Evolutionary conservation across 139 green algal species (phyloP).

Genomic region (Desmodesmus armatus): DNA sequence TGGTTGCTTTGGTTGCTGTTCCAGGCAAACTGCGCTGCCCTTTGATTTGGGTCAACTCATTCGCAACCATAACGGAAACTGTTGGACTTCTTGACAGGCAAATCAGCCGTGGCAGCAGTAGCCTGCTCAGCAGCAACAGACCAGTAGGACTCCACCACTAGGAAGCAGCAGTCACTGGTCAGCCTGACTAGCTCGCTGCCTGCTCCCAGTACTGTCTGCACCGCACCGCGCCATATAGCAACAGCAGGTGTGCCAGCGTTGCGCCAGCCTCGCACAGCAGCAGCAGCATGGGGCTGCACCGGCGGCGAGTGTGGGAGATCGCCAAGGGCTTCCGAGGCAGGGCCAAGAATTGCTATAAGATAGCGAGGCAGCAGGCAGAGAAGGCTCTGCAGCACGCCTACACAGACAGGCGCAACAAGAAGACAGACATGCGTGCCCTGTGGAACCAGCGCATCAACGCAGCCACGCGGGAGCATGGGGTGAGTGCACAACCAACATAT

Average conservation of each 20-base stretch:
- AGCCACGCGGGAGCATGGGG: conserved; percentile 86
- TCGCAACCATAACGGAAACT: no score
- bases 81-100: no score
- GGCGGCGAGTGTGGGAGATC: conserved; percentile 78
- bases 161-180: background rate
- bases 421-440: conserved; percentile 87
- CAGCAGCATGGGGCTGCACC: conserved; percentile 27
- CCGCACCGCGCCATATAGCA: background rate
- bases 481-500: no score
- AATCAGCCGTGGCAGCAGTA: background rate
- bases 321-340: conserved; percentile 93
- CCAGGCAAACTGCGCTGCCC: no score
- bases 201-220: no score
- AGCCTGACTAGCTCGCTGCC: no score
- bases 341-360: conserved; percentile 91
- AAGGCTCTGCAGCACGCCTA: conserved; percentile 95
- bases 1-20: no score
- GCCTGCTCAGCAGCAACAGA: background rate
- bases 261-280: background rate
- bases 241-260: background rate
- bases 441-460: conserved; percentile 96
- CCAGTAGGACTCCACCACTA: background rate
- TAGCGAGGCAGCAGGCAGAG: conserved; percentile 89
- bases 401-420: conserved; percentile 88
- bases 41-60: no score